phyloP scores from a whole-genome alignment of 805 yeast species.

The Zygoascus flipseniorum region DNA sequence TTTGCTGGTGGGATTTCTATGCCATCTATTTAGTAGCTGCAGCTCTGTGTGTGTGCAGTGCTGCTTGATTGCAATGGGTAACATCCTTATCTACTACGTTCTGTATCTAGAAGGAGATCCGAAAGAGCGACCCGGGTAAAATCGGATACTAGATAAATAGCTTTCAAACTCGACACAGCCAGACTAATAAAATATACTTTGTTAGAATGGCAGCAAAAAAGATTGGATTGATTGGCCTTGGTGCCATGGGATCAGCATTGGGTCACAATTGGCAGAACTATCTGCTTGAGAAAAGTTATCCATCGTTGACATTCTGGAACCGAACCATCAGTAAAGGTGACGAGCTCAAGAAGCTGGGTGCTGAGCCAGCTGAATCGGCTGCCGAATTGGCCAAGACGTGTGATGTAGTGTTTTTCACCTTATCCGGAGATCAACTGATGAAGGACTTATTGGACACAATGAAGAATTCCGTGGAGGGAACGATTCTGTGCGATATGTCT shows the following conservation, averaged over 20 bases:
- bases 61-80: no score
- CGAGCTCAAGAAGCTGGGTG: constrained; percentile 11
- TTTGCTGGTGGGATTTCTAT: no score
- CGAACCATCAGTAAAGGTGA: constrained; percentile 13
- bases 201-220: neutral
- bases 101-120: no score
- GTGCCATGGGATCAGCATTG: constrained; percentile 2
- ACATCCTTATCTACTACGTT: no score
- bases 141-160: neutral
- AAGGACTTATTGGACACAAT: constrained; percentile 3
- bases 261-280: constrained; percentile 3
- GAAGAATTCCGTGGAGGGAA: constrained; percentile 11
- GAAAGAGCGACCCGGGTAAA: neutral
- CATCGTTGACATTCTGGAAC: constrained; percentile 7
- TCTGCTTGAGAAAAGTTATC: neutral
- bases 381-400: constrained; percentile 9
- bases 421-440: constrained; percentile 12
- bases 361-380: constrained; percentile 2
- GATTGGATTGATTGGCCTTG: constrained; percentile 3
- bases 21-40: no score
- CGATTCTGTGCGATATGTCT: constrained; percentile 20
- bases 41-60: no score
- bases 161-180: neutral
- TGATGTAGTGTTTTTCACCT: constrained; percentile 11
- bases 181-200: neutral